A percentile compares a stretch with the other conserved stretches of the same genome.
Conservation (phyloP, 805 yeast species). For the Phaffomyces antillensis region DNA sequence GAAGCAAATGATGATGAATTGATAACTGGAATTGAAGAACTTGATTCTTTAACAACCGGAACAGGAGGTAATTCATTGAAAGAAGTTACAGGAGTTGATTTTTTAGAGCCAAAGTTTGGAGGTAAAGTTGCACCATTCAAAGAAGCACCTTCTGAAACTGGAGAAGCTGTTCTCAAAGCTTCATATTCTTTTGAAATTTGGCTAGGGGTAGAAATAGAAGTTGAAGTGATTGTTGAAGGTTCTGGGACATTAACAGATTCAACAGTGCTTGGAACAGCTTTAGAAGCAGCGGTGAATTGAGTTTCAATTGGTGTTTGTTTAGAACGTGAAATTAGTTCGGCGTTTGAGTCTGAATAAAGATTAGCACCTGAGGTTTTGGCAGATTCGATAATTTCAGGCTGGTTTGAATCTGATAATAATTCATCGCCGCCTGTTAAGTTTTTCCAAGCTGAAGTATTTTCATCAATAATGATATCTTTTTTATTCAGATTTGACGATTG, state of each 20-base stretch:
- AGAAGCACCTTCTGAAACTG: not conserved
- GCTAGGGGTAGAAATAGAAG: not conserved
- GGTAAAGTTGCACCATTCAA: conserved; percentile 16
- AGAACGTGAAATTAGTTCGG: too few species aligned
- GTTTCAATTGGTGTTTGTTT: conserved; percentile 4
- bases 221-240: not conserved
- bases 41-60: not conserved
- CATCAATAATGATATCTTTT: conserved; percentile 10
- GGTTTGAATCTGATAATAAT: conserved; percentile 4
- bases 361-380: conserved; percentile 1
- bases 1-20: too few species aligned
- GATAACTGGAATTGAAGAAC: too few species aligned
- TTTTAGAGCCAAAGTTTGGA: conserved; percentile 19
- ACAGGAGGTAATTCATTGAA: conserved; percentile 2
- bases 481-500: not conserved
- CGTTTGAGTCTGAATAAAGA: conserved; percentile 1
- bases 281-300: conserved; percentile 16
- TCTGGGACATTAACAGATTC: not conserved
- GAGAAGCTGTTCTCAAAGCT: not conserved
- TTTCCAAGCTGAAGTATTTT: conserved; percentile 11
- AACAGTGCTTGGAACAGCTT: conserved; percentile 12
- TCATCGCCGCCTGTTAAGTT: conserved; percentile 5
- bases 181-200: not conserved
- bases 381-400: not conserved
- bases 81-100: conserved; percentile 6